phyloP scores from a whole-genome alignment of 345 rosid genomes.

The Aethionema arabicum region DNA sequence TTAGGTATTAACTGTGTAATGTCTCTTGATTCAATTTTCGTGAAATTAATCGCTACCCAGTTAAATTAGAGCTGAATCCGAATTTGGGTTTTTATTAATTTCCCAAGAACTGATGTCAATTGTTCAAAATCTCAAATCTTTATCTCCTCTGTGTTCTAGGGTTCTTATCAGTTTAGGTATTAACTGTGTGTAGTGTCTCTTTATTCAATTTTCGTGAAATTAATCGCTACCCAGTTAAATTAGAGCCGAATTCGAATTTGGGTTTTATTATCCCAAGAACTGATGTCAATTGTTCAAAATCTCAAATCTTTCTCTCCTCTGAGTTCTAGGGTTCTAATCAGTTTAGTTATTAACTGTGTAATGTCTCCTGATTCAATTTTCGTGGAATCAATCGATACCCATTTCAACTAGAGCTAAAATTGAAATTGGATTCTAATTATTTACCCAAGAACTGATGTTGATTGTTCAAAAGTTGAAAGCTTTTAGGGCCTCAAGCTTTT shows the following conservation, averaged over 20 bases:
- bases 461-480: too few species aligned
- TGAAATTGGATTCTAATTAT: not conserved
- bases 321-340: not conserved
- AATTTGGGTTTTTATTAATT: not conserved
- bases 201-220: too few species aligned
- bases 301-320: conserved; percentile 17
- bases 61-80: not conserved
- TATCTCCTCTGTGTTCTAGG: conserved; percentile 1
- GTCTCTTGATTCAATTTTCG: too few species aligned
- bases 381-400: too few species aligned
- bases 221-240: not conserved
- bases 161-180: not conserved
- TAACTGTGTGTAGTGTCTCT: not conserved
- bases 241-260: not conserved
- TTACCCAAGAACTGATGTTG: too few species aligned
- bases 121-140: conserved; percentile 14
- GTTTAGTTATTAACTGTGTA: not conserved
- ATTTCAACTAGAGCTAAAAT: too few species aligned
- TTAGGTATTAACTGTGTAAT: not conserved
- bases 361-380: not conserved
- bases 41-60: not conserved
- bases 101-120: not conserved
- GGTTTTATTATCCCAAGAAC: not conserved
- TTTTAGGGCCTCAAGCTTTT: too few species aligned
- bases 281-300: not conserved